Evolutionary conservation across 495 filamentous ascomycete genomes (phyloP).

Genomic region (Aspergillus egyptiacus): DNA sequence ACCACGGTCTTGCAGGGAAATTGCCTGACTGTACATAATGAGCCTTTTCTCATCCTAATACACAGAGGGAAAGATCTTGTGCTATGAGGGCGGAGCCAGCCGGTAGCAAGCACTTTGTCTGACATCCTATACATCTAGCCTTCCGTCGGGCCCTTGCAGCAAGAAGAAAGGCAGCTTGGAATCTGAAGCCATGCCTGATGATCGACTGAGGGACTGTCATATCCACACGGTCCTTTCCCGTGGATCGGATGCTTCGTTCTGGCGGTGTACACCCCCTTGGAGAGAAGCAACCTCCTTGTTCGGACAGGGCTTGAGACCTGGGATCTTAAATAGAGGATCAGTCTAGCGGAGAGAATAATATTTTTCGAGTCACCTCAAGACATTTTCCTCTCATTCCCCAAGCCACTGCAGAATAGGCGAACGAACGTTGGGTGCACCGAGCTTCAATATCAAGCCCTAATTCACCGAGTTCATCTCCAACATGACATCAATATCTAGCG

Average conservation of each 20-base stretch:
- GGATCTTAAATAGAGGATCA: slow-evolving; percentile 12
- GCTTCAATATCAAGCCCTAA: too few species aligned
- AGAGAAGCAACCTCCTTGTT: background rate
- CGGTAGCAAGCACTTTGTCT: slow-evolving; percentile 19
- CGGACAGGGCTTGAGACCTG: slow-evolving; percentile 4
- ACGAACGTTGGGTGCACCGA: background rate
- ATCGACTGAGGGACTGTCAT: slow-evolving; percentile 19
- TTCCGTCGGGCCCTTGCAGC: slow-evolving; percentile 40
- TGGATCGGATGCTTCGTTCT: slow-evolving; percentile 26
- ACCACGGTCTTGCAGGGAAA: background rate
- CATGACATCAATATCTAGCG: background rate
- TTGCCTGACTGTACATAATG: background rate
- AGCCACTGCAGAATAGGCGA: background rate
- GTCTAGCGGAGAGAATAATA: background rate
- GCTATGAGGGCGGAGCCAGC: slow-evolving; percentile 2
- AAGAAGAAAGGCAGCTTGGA: slow-evolving; percentile 17
- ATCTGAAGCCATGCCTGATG: slow-evolving; percentile 19
- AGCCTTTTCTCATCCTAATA: background rate
- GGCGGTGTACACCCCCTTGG: slow-evolving; percentile 35
- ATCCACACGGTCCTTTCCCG: slow-evolving; percentile 22
- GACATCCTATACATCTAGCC: slow-evolving; percentile 30
- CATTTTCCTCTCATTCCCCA: background rate
- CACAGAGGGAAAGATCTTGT: background rate
- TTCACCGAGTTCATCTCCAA: background rate
- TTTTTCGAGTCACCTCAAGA: background rate